Evolutionary conservation across 768 basidiomycete genomes (phyloP), one percentile per base, ranked within the genome.

Genomic region (Tricholoma hemisulphureum): DNA sequence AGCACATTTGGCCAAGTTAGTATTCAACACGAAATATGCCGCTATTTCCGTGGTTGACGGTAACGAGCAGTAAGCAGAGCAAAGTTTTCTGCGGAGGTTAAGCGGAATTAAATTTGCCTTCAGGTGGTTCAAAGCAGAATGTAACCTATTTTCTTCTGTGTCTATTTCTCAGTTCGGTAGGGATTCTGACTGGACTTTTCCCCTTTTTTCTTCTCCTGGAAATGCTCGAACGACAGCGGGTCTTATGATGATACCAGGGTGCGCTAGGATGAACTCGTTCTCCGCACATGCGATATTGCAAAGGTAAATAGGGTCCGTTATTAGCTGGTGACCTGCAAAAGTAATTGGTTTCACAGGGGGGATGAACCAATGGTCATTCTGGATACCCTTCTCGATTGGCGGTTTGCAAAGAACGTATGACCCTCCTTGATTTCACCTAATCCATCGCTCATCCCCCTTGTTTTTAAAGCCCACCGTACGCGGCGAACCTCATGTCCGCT

Each of bases 51-150:
- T 96, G 34, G 80, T 94, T n/a, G 94, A 96, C 67, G 86, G 85
- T 11, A 84, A 86, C 41, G 88, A 91, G 58, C 89, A 93, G 89
- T 91, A 73, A 72, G 88, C 69, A 18, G n/a, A 54, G 14, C n/a
- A 55, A 20, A 53, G 35, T 53, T 56, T 59, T 56, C 13, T 34
- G 31, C 34, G n/a, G 21, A 11, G 6, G 26, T 51, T 49, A 21
- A 23, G 16, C 23, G 8, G 43, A 13, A 26, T 57, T 35, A 20
- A 53, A 24, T 29, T 55, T 28, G 2, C 20, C 24, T 18, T 8
- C 55, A 91, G 89, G 66, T 96, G 93, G 90, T 87, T 90, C 69
- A 97, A 97, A 74, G 87, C 91, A 6, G 87, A 93, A 74, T 90
- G 91, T 93, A 71, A 70, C 83, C 69, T 21, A 11, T 18, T 29